Evolutionary conservation across 805 yeast genomes (phyloP).

Genomic region (Lachancea lanzarotensis): DNA sequence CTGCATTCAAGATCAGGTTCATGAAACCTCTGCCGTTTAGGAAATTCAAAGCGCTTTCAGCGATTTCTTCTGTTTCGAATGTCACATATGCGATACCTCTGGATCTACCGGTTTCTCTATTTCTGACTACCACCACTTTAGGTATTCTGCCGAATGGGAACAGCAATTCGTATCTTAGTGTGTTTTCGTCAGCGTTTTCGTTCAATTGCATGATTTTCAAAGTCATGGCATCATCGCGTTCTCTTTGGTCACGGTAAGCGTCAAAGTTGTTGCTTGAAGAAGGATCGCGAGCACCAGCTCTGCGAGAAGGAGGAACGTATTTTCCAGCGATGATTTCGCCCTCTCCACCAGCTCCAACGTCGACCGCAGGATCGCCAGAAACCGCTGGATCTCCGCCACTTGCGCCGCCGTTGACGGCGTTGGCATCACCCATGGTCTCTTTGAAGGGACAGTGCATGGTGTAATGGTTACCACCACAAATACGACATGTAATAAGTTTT

Average conservation of each 20-base stretch:
- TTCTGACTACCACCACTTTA: slow-evolving; percentile 79
- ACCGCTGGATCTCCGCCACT: slow-evolving; percentile 34
- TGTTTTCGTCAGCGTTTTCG: slow-evolving; percentile 74
- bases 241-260: slow-evolving; percentile 40
- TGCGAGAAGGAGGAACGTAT: slow-evolving; percentile 58
- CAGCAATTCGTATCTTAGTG: slow-evolving; percentile 65
- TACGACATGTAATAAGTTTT: slow-evolving; percentile 65
- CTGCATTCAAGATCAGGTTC: slow-evolving; percentile 70
- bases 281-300: slow-evolving; percentile 38
- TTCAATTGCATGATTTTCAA: slow-evolving; percentile 88
- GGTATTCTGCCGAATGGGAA: slow-evolving; percentile 58
- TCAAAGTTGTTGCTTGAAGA: slow-evolving; percentile 27
- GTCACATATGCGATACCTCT: slow-evolving; percentile 95
- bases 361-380: slow-evolving; percentile 10
- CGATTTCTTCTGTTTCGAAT: slow-evolving; percentile 58
- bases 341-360: slow-evolving; percentile 28
- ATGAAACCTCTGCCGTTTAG: slow-evolving; percentile 90
- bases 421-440: slow-evolving; percentile 61
- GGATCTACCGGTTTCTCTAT: slow-evolving; percentile 88
- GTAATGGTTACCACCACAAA: slow-evolving; percentile 91
- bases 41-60: slow-evolving; percentile 67
- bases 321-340: slow-evolving; percentile 27
- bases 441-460: slow-evolving; percentile 94
- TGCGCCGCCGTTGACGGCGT: slow-evolving; percentile 34
- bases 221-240: slow-evolving; percentile 81